Evolutionary conservation across 768 basidiomycete genomes (phyloP).

Genomic region (Naematelia encephala): DNA sequence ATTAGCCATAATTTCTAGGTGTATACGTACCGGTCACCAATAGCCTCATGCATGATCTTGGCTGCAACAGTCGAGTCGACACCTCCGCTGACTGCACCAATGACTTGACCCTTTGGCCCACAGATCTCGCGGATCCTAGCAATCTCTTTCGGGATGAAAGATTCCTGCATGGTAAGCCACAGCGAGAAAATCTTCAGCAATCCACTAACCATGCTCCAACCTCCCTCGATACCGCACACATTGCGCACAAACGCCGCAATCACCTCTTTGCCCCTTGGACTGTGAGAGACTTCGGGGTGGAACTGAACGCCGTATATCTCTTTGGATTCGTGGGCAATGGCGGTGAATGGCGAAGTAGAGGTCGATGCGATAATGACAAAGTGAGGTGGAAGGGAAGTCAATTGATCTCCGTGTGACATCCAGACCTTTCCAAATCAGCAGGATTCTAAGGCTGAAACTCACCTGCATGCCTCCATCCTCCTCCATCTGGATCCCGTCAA

Average conservation of each 20-base stretch:
- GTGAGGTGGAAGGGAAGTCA: constrained; percentile 71
- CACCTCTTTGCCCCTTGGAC: constrained; percentile 80
- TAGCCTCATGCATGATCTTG: constrained; percentile 99
- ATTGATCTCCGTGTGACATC: constrained; percentile 99
- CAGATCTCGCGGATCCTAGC: constrained; percentile 89
- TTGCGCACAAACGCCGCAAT: constrained; percentile 77
- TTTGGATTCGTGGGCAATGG: constrained; percentile 83
- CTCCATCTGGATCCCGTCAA: constrained; percentile 65
- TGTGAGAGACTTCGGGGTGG: constrained; percentile 97
- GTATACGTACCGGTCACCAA: constrained; percentile 76
- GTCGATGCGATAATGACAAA: constrained; percentile 89
- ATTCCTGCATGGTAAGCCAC: constrained; percentile 62
- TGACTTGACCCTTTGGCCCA: constrained; percentile 89
- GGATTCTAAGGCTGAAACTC: constrained; percentile 8
- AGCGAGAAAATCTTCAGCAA: constrained; percentile 1
- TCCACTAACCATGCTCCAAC: constrained; percentile 85
- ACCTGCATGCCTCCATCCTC: constrained; percentile 79
- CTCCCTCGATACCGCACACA: constrained; percentile 73
- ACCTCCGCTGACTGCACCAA: constrained; percentile 95
- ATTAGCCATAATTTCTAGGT: not conserved
- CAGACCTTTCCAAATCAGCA: constrained; percentile 65
- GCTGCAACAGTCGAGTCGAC: constrained; percentile 98
- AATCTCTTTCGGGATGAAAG: constrained; percentile 97
- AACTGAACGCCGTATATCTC: constrained; percentile 96
- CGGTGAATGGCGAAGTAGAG: constrained; percentile 81